Conservation (phyloP, 73 alveolate species). For the Paraurostyla sp. region DNA sequence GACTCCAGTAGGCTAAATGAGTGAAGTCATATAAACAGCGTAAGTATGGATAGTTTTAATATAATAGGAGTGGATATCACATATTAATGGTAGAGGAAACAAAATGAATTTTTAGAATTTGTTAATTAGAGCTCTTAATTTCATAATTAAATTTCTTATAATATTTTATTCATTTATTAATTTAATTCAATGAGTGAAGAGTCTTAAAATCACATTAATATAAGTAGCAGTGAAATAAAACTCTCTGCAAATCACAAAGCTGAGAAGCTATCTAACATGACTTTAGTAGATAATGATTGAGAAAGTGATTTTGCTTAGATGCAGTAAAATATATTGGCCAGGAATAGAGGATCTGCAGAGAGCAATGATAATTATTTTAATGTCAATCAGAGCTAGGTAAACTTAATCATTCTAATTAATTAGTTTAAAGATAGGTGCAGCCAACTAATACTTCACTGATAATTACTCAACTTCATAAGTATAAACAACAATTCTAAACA, state of each 20-base stretch:
- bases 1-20: constrained; percentile 41
- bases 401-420: no score
- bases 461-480: no score
- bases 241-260: neutral
- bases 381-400: no score
- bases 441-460: no score
- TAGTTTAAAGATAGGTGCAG: no score
- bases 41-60: neutral
- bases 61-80: constrained; percentile 43
- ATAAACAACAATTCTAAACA: no score
- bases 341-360: no score
- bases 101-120: neutral
- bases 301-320: neutral
- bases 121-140: no score
- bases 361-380: no score
- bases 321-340: neutral
- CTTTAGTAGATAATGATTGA: neutral
- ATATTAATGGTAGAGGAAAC: constrained; percentile 46
- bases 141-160: no score
- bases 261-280: neutral
- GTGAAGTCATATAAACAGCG: constrained; percentile 53
- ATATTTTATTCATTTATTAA: no score
- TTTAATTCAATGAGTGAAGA: neutral
- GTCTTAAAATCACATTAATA: neutral
- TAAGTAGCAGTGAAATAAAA: neutral